Conservation (phyloP, 148 eudicot genomes). For the Mesembryanthemum crystallinum region DNA sequence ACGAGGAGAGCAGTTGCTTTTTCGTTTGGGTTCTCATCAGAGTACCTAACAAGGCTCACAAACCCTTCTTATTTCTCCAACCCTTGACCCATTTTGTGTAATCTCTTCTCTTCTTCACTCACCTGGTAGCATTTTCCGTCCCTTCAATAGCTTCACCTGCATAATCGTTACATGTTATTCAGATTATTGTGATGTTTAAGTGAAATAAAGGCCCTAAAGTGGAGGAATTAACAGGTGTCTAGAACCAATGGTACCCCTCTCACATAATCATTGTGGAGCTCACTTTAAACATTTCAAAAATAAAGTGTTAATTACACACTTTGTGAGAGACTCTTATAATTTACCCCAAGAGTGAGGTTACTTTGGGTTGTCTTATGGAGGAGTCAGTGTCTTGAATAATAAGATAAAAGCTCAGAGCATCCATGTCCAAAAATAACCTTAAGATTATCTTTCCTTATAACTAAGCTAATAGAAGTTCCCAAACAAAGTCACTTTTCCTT, state of each 20-base stretch:
- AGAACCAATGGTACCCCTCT: too few relatives aligned
- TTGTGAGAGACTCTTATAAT: too few relatives aligned
- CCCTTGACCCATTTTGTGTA: slow-evolving; percentile 9
- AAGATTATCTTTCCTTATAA: too few relatives aligned
- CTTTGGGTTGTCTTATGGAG: slow-evolving; percentile 31
- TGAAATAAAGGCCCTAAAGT: not conserved
- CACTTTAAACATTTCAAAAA: too few relatives aligned
- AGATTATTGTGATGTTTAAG: not conserved
- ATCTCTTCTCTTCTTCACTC: slow-evolving; percentile 26
- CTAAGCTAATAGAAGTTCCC: too few relatives aligned
- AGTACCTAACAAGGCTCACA: slow-evolving; percentile 65
- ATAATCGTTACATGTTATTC: not conserved
- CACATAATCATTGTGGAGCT: too few relatives aligned
- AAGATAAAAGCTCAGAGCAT: slow-evolving; percentile 41
- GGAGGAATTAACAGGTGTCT: too few relatives aligned
- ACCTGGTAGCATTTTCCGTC: slow-evolving; percentile 64
- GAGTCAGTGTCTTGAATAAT: slow-evolving; percentile 38
- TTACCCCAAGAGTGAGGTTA: too few relatives aligned
- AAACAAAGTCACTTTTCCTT: too few relatives aligned
- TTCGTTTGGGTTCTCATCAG: slow-evolving; percentile 75
- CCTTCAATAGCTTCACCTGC: slow-evolving; percentile 68
- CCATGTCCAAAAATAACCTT: too few relatives aligned
- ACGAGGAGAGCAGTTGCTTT: slow-evolving; percentile 88
- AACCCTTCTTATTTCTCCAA: slow-evolving; percentile 55
- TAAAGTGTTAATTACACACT: too few relatives aligned